Evolutionary conservation across 228 moss, liverwort and hornwort species (phyloP).

Genomic region (Sphagnum magellanicum): DNA sequence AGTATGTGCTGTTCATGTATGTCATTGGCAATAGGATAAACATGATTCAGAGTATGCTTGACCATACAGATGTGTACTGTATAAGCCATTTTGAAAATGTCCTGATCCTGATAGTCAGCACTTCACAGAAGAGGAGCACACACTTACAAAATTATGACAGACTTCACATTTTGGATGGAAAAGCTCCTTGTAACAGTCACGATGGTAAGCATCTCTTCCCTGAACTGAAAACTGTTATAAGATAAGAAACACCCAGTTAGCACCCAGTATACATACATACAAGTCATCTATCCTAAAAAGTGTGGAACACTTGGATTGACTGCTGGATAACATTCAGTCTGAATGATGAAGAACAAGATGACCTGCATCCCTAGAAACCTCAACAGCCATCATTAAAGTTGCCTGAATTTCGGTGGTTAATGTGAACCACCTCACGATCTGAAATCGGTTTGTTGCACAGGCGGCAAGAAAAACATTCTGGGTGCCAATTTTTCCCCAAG

Average conservation of each 20-base stretch:
- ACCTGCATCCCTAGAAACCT: neutral
- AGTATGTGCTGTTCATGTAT: too few species aligned
- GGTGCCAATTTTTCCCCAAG: slow-evolving; percentile 86
- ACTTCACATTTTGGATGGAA: slow-evolving; percentile 98
- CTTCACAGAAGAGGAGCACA: neutral
- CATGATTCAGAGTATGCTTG: neutral
- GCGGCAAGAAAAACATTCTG: slow-evolving; percentile 82
- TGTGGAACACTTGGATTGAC: neutral
- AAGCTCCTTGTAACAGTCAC: slow-evolving; percentile 87
- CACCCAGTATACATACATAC: neutral
- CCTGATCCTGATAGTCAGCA: neutral
- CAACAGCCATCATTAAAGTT: neutral
- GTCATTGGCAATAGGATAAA: too few species aligned
- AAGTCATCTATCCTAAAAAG: neutral
- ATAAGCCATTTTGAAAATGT: neutral
- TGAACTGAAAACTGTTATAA: slow-evolving; percentile 75
- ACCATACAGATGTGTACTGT: neutral
- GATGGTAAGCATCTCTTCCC: slow-evolving; percentile 80
- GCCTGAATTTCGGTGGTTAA: neutral
- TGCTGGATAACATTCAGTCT: too few species aligned
- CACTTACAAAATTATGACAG: slow-evolving; percentile 60
- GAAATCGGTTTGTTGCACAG: slow-evolving; percentile 61
- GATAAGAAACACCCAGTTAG: slow-evolving; percentile 7
- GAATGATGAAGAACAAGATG: neutral
- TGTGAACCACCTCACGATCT: slow-evolving; percentile 61